A percentile compares a stretch with the other conserved stretches of the same genome.
These are phyloP conservation scores for Fremontodendron californicum DNA, from an alignment of 345 rosid genomes.

Conservation along the genomic window DNA sequence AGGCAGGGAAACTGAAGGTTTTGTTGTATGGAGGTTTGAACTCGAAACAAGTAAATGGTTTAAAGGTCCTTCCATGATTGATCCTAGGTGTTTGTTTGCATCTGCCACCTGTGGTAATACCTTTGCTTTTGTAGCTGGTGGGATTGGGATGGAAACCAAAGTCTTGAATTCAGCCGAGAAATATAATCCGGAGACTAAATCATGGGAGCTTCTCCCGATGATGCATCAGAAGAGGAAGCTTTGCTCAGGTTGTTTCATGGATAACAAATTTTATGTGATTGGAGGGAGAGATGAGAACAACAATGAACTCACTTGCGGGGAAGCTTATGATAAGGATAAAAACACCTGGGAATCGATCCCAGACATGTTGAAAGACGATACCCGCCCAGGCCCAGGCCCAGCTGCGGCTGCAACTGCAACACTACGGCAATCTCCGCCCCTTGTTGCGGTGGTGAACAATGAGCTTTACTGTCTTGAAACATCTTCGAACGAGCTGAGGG, in stretches of 20 bases:
- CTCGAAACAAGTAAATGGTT: conserved; percentile 67
- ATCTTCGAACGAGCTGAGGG: conserved; percentile 54
- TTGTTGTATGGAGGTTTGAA: conserved; percentile 70
- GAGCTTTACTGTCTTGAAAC: conserved; percentile 70
- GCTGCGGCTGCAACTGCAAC: conserved; percentile 46
- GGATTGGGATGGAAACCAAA: conserved; percentile 32
- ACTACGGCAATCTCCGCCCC: conserved; percentile 76
- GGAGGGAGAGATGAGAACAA: conserved; percentile 64
- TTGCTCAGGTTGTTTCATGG: conserved; percentile 73
- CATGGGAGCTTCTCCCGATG: conserved; percentile 54
- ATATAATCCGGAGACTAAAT: conserved; percentile 56
- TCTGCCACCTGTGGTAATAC: conserved; percentile 65
- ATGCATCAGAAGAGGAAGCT: conserved; percentile 51
- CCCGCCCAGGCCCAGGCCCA: too few relatives aligned
- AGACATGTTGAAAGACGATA: conserved; percentile 46
- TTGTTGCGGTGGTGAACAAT: conserved; percentile 62
- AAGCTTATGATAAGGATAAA: conserved; percentile 52
- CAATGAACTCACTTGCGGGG: conserved; percentile 55
- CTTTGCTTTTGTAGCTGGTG: conserved; percentile 71
- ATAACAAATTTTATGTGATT: conserved; percentile 60
- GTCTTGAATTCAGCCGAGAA: conserved; percentile 59
- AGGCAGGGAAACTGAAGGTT: conserved; percentile 52
- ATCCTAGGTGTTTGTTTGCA: conserved; percentile 69
- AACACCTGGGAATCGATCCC: conserved; percentile 59
- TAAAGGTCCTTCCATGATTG: conserved; percentile 65